Conservation (phyloP, 2,329 filamentous ascomycete genomes). For the Colletotrichum tamarilloi region DNA sequence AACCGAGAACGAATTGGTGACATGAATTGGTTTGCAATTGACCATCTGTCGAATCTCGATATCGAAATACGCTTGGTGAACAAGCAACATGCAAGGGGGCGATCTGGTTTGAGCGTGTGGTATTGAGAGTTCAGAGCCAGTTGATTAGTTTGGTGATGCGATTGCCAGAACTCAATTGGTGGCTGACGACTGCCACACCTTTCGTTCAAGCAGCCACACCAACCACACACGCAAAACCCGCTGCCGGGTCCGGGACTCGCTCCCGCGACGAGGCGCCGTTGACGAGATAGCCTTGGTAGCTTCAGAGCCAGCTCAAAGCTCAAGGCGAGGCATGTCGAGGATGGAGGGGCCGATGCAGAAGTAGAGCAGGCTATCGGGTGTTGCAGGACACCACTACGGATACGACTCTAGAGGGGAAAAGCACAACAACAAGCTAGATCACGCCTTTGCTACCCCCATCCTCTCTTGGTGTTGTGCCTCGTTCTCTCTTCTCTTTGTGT, state of each 20-base stretch:
- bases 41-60: not conserved
- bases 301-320: not conserved
- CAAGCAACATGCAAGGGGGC: not conserved
- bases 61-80: not conserved
- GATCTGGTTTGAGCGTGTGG: not conserved
- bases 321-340: not conserved
- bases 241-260: not conserved
- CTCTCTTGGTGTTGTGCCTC: not conserved
- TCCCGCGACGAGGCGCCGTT: not conserved
- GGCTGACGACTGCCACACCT: not conserved
- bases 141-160: not conserved
- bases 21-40: not conserved
- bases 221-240: not conserved
- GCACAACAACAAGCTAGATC: not conserved
- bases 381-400: not conserved
- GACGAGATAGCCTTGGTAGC: not conserved
- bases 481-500: not conserved
- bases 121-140: not conserved
- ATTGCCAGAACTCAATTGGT: not conserved
- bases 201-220: not conserved
- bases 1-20: not conserved
- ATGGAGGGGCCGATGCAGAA: not conserved
- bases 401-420: not conserved
- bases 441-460: not conserved
- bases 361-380: constrained; percentile 7